A percentile compares a stretch with the other conserved stretches of the same genome.
These are phyloP conservation scores for Imleria badia DNA, from an alignment of 768 basidiomycete species.

Conservation along the genomic window DNA sequence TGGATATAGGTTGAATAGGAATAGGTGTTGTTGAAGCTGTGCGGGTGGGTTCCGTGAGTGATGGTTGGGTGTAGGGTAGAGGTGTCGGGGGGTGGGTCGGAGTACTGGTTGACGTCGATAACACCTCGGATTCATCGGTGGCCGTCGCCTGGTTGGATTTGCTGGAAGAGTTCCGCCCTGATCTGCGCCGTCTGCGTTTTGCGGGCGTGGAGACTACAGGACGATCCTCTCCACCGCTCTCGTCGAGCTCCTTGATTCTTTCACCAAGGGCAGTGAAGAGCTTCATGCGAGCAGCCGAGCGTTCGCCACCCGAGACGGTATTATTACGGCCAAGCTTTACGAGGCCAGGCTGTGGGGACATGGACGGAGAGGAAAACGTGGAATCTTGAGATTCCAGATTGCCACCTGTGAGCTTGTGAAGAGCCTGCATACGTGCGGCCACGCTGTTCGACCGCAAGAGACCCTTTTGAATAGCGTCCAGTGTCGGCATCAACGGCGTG, in stretches of 20 bases:
- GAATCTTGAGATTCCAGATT: conserved; percentile 58
- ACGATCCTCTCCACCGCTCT: conserved; percentile 58
- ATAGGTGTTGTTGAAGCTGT: conserved; percentile 32
- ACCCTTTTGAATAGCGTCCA: conserved; percentile 76
- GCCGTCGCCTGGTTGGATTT: conserved; percentile 41
- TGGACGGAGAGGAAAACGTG: conserved; percentile 47
- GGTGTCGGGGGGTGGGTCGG: conserved; percentile 56
- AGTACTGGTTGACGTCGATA: conserved; percentile 52
- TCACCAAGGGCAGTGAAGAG: conserved; percentile 66
- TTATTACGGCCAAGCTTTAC: conserved; percentile 64
- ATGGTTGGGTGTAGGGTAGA: conserved; percentile 41
- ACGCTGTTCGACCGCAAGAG: conserved; percentile 90
- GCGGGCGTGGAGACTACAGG: conserved; percentile 42
- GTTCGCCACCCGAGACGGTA: conserved; percentile 80
- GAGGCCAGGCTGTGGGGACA: conserved; percentile 48
- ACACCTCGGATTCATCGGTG: conserved; percentile 46
- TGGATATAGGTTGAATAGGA: conserved; percentile 27
- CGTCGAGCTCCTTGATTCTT: conserved; percentile 58
- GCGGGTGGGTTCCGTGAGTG: conserved; percentile 23
- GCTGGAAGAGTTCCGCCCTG: conserved; percentile 37
- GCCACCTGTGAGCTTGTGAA: conserved; percentile 82
- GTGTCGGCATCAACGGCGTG: conserved; percentile 61
- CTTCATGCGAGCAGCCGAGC: conserved; percentile 66
- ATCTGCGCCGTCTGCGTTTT: conserved; percentile 58
- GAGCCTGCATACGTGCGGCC: conserved; percentile 75